These are phyloP conservation scores for Hyparrhenia diplandra DNA, from an alignment of 176 grass and related monocot species.

Conservation along the genomic window DNA sequence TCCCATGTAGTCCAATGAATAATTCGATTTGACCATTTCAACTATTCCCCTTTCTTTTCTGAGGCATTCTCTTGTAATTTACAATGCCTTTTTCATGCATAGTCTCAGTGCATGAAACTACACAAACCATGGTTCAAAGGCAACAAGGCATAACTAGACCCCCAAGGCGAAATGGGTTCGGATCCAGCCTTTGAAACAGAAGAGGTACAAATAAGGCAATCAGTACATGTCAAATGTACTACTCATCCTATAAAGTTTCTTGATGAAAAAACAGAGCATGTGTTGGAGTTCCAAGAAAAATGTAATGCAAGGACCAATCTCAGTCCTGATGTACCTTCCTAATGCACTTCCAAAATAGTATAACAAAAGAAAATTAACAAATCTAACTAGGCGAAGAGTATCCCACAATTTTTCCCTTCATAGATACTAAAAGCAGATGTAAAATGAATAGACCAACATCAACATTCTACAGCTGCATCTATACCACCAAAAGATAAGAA, in stretches of 20 bases:
- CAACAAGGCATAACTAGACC: neutral
- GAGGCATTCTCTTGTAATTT: neutral
- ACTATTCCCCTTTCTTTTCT: neutral
- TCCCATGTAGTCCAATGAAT: constrained; percentile 9
- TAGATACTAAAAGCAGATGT: neutral
- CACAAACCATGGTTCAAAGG: neutral
- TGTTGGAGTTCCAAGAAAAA: neutral
- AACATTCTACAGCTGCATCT: neutral
- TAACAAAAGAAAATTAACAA: neutral
- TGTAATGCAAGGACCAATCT: neutral
- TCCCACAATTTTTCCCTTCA: neutral
- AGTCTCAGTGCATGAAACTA: neutral
- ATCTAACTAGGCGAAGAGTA: neutral
- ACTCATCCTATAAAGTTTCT: neutral
- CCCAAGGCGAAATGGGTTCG: neutral
- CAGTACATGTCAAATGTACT: neutral
- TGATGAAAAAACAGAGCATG: neutral
- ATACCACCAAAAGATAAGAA: neutral
- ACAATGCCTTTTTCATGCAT: neutral
- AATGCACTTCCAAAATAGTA: neutral
- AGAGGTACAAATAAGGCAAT: neutral
- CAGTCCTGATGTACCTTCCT: neutral
- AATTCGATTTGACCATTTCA: constrained; percentile 4
- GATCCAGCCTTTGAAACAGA: neutral
- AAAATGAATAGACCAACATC: neutral